These are phyloP conservation scores for Lentinus polychrous DNA, from an alignment of 1,284 basidiomycete species.

Conservation along the genomic window DNA sequence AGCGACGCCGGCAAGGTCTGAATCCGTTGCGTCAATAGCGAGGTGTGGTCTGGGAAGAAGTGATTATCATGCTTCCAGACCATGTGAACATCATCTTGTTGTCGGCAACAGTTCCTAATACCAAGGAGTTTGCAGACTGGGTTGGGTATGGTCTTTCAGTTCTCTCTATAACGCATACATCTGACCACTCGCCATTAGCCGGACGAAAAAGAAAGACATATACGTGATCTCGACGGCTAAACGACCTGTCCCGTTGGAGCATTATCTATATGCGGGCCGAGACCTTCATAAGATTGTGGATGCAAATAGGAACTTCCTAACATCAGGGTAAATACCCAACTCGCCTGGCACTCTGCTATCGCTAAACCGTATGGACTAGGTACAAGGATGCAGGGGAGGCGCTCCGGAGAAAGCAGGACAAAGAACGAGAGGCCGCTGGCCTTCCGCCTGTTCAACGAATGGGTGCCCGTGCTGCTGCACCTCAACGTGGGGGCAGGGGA, in stretches of 20 bases:
- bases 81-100: slow-evolving; percentile 96
- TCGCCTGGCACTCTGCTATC: not conserved
- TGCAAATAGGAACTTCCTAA: slow-evolving; percentile 72
- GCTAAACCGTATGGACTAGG: slow-evolving; percentile 34
- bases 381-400: slow-evolving; percentile 90
- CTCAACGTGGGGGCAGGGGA: slow-evolving; percentile 53
- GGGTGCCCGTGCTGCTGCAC: slow-evolving; percentile 71
- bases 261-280: slow-evolving; percentile 91
- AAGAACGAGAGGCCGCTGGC: slow-evolving; percentile 92
- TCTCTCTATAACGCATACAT: not conserved
- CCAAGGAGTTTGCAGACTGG: slow-evolving; percentile 99
- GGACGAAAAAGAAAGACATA: slow-evolving; percentile 99
- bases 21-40: slow-evolving; percentile 44
- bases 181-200: slow-evolving; percentile 38
- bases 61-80: slow-evolving; percentile 98
- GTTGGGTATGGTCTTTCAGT: slow-evolving; percentile 74
- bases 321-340: slow-evolving; percentile 50
- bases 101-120: slow-evolving; percentile 97
- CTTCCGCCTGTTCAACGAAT: slow-evolving; percentile 75
- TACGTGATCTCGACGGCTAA: slow-evolving; percentile 98
- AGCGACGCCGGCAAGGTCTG: slow-evolving; percentile 2
- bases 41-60: slow-evolving; percentile 99
- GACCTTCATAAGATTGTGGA: slow-evolving; percentile 94
- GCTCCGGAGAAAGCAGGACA: slow-evolving; percentile 90
- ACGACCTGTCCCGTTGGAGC: slow-evolving; percentile 94